Percentiles rank a stretch among this genome's conserved stretches.
phyloP scores from a whole-genome alignment of 1,139 yeast genomes.

The Yamadazyma atmosphaerica region DNA sequence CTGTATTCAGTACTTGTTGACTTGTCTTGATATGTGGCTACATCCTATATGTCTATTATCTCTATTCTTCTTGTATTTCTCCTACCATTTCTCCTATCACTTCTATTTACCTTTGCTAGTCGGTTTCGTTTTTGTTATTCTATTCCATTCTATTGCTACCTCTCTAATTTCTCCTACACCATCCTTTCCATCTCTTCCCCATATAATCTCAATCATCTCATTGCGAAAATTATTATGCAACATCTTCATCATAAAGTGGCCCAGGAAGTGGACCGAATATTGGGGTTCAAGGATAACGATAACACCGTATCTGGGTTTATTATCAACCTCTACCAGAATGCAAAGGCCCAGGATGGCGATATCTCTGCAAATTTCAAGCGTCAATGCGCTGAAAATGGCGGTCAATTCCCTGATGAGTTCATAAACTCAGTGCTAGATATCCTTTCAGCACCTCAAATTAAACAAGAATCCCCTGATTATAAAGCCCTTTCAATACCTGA shows the following conservation, averaged over 20 bases:
- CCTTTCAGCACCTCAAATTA: constrained; percentile 13
- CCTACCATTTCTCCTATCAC: too few species aligned
- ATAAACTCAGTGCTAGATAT: constrained; percentile 30
- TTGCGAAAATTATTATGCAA: constrained; percentile 3
- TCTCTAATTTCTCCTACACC: too few species aligned
- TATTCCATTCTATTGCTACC: too few species aligned
- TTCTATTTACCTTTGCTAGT: too few species aligned
- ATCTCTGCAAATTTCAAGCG: constrained; percentile 14
- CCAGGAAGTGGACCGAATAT: neutral
- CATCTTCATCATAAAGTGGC: constrained; percentile 2
- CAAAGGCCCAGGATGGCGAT: constrained; percentile 19
- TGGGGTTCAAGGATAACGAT: constrained; percentile 34
- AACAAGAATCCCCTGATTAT: neutral
- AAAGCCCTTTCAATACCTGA: constrained; percentile 20
- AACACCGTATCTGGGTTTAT: constrained; percentile 59
- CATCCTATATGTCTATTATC: too few species aligned
- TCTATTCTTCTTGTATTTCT: too few species aligned
- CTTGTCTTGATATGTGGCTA: too few species aligned
- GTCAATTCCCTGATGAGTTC: constrained; percentile 51
- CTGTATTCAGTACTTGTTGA: too few species aligned
- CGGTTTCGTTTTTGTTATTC: too few species aligned
- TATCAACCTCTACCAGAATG: constrained; percentile 43
- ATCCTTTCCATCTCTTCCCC: too few species aligned
- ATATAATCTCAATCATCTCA: neutral
- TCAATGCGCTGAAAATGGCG: constrained; percentile 55